These are phyloP conservation scores for Acanthamoeba castellanii DNA, from an alignment of 208 protist species.

Conservation along the genomic window DNA sequence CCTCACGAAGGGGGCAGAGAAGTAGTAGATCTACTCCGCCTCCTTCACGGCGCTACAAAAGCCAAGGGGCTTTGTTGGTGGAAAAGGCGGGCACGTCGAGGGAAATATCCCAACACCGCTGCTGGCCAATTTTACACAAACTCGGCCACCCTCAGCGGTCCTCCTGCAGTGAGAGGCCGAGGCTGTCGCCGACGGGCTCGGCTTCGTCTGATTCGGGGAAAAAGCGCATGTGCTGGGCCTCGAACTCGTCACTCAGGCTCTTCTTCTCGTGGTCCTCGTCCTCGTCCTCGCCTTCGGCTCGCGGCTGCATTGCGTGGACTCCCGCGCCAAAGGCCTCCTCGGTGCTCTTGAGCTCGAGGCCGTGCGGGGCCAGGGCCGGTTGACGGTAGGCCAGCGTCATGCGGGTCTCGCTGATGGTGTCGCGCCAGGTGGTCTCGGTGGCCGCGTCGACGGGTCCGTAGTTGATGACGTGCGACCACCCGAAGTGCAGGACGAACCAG, in stretches of 20 bases:
- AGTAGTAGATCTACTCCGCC: too few species aligned
- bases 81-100: too few species aligned
- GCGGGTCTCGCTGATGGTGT: neutral
- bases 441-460: neutral
- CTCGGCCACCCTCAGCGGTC: too few species aligned
- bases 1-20: too few species aligned
- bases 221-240: neutral
- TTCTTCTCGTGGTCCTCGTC: neutral
- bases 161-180: neutral
- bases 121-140: too few species aligned
- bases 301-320: neutral
- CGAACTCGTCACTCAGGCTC: constrained; percentile 19
- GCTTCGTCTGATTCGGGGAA: neutral
- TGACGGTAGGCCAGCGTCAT: constrained; percentile 6
- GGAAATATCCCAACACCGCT: too few species aligned
- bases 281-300: neutral
- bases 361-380: neutral
- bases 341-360: neutral
- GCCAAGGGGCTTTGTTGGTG: too few species aligned
- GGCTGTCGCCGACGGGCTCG: neutral
- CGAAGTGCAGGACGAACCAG: constrained; percentile 50
- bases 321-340: neutral
- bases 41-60: too few species aligned
- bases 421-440: neutral
- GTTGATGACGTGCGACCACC: constrained; percentile 55